Evolutionary conservation across 176 grass and related monocot genomes (phyloP), one percentile per base, ranked within the genome.

Genomic region (Triticum timopheevii): DNA sequence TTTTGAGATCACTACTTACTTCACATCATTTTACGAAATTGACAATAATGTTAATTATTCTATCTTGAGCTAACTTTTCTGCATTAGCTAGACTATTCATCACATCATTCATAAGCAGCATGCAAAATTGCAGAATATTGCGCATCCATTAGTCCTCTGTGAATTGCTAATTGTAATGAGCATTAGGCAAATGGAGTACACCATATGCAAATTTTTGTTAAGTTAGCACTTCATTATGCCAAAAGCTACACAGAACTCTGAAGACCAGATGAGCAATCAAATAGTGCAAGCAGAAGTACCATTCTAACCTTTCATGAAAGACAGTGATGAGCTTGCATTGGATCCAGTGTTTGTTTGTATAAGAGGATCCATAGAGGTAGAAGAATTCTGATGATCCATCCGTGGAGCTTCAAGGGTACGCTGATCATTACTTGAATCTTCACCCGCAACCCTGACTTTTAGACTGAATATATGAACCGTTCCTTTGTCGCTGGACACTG

Each of bases 401-500:
- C 77, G 81, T 81, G 91, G 91, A 84, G 83, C 67, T 77, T 92
- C 90, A 85, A 80, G 77, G 83, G 52, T 47, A n/a, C n/a, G 74
- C 40, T 90, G 87, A 27, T 92, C 83, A 71, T 79, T 81, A 56
- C 78, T 88, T 58, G 90, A 42, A 89, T 95, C 91, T 76, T 98
- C 92, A 20, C 91, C 90, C 84, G 86, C 93, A 72, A 98, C 90
- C 81, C 91, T 93, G 78, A 95, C 93, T 82, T 92, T 93, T 67
- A 98, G 84, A 68, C 93, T 91, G 61, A 98, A 98, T 69, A 98
- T 88, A 65, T 98, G 96, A 81, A 94, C 81, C 61, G 93, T 98
- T 62, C 96, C 96, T 86, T 98, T 98, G 82, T 98, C 96, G 6
- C 93, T 98, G 47, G 91, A 95, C 63, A 95, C 93, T 65, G 90